These are phyloP conservation scores for Hippophae tibetana DNA, from an alignment of 306 rosid species.

Conservation along the genomic window DNA sequence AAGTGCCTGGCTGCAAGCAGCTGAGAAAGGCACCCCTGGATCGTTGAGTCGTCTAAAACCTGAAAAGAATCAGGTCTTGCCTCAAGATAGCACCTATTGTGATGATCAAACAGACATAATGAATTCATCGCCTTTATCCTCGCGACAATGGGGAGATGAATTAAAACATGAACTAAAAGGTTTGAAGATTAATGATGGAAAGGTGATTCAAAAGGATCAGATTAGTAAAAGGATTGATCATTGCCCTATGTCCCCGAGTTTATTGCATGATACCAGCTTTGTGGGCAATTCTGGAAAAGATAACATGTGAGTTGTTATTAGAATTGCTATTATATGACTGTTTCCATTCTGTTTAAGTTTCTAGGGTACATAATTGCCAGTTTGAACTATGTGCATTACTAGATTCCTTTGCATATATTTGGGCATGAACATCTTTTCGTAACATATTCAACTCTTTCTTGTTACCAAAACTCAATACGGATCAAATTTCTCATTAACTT, in stretches of 20 bases:
- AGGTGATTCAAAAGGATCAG: conserved; percentile 54
- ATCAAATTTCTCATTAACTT: too few relatives aligned
- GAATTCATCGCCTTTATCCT: conserved; percentile 47
- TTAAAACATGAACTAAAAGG: conserved; percentile 42
- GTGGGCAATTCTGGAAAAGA: conserved; percentile 55
- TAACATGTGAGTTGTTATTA: conserved; percentile 60
- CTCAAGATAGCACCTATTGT: conserved; percentile 58
- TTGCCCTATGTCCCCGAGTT: conserved; percentile 82
- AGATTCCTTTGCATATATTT: too few relatives aligned
- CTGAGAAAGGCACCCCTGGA: conserved; percentile 86
- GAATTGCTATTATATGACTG: conserved; percentile 9
- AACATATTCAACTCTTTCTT: too few relatives aligned
- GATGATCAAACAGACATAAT: conserved; percentile 49
- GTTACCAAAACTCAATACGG: too few relatives aligned
- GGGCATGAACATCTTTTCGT: too few relatives aligned
- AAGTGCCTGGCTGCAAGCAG: conserved; percentile 91
- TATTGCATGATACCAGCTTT: conserved; percentile 66
- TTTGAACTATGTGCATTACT: too few relatives aligned
- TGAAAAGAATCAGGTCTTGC: conserved; percentile 90
- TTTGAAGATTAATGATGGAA: conserved; percentile 44
- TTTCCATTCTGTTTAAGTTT: conserved; percentile 4
- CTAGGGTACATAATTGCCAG: neutral
- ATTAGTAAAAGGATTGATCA: conserved; percentile 44
- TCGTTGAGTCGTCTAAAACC: conserved; percentile 70
- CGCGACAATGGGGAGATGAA: conserved; percentile 68